Conservation (phyloP, 306 rosid genomes). For the Begonia loranthoides region DNA sequence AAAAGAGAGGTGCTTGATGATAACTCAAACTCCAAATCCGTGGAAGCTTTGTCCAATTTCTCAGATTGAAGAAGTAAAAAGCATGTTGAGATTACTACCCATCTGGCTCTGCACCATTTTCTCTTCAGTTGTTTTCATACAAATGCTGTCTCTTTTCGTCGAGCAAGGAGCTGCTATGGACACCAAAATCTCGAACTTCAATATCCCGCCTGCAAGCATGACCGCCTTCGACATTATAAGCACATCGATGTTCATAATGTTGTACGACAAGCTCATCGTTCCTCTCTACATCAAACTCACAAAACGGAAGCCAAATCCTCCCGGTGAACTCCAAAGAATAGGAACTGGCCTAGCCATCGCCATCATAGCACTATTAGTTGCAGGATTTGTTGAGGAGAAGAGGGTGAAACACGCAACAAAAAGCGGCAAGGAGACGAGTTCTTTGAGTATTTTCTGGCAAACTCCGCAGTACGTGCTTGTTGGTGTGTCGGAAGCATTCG, state of each 20-base stretch:
- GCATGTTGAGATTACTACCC: conserved; percentile 31
- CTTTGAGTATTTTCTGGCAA: conserved; percentile 50
- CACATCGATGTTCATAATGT: conserved; percentile 31
- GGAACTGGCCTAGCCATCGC: conserved; percentile 38
- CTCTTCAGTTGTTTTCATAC: conserved; percentile 44
- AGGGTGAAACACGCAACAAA: conserved; percentile 16
- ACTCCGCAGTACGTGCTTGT: conserved; percentile 44
- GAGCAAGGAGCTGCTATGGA: conserved; percentile 54
- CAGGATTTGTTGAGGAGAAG: conserved; percentile 33
- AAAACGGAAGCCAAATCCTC: conserved; percentile 28
- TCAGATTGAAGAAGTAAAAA: conserved; percentile 54
- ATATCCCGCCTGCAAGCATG: conserved; percentile 55
- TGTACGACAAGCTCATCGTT: conserved; percentile 23
- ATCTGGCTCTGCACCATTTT: conserved; percentile 48
- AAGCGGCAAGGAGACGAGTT: conserved; percentile 22
- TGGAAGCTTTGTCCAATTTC: conserved; percentile 47
- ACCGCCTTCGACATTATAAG: conserved; percentile 42
- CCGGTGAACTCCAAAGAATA: conserved; percentile 28
- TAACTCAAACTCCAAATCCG: conserved; percentile 22
- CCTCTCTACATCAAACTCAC: conserved; percentile 21
- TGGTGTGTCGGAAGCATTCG: conserved; percentile 41
- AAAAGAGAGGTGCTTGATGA: conserved; percentile 12
- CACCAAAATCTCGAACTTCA: conserved; percentile 20
- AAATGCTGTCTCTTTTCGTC: conserved; percentile 44
- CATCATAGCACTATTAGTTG: conserved; percentile 26